A percentile compares a stretch with the other conserved stretches of the same genome.
These are phyloP conservation scores for Vitellaria paradoxa DNA, from an alignment of 179 eudicot species.

Conservation along the genomic window DNA sequence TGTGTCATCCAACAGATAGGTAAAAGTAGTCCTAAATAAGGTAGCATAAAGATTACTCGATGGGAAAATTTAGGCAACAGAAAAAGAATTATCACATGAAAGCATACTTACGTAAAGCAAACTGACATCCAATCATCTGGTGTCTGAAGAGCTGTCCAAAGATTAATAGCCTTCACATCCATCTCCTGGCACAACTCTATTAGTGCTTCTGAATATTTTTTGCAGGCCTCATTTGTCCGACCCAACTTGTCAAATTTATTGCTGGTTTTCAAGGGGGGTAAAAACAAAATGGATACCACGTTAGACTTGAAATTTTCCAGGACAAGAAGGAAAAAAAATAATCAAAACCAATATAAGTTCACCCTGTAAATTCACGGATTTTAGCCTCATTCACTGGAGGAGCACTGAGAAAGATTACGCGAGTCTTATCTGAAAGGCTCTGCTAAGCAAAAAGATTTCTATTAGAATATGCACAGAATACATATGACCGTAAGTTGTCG, in stretches of 20 bases:
- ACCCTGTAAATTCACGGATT: constrained; percentile 55
- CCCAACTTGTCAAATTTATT: constrained; percentile 33
- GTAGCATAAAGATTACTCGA: neutral
- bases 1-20: neutral
- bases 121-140: constrained; percentile 65
- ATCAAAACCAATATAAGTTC: constrained; percentile 9
- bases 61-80: neutral
- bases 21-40: neutral
- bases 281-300: constrained; percentile 1
- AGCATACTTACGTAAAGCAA: constrained; percentile 72
- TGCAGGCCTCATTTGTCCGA: constrained; percentile 67
- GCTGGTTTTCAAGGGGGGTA: constrained; percentile 30
- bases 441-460: constrained; percentile 26
- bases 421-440: constrained; percentile 79
- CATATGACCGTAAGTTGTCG: neutral
- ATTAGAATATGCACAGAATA: constrained; percentile 7
- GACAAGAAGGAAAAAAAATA: neutral
- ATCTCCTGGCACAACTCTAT: constrained; percentile 64
- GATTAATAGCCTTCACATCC: constrained; percentile 69
- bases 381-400: constrained; percentile 81
- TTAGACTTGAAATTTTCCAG: constrained; percentile 11
- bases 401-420: constrained; percentile 72
- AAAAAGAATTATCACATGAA: constrained; percentile 5
- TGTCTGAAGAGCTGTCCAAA: constrained; percentile 66
- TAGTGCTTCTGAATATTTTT: constrained; percentile 70